Base-by-base conservation (phyloP, 2,329 filamentous ascomycete genomes). In the Fusarium multiceps region DNA sequence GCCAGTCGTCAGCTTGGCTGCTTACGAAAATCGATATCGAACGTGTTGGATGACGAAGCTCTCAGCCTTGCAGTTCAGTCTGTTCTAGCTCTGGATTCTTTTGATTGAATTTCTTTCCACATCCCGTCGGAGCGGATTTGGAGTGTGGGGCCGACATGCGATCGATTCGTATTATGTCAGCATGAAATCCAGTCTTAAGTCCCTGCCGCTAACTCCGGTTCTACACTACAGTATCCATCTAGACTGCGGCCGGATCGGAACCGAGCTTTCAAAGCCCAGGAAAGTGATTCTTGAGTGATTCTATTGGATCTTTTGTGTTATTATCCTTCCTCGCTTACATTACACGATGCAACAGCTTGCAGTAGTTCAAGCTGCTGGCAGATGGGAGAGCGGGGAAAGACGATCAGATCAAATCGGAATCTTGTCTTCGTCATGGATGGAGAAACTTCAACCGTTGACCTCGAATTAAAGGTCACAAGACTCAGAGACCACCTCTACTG, bases 161-260 rank as follows among this genome's bases (percentile, higher is more conserved):
- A 43, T 50, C 27, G 6, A 12, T 11, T 28, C 25, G 16, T 13
- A 27, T 59, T 71, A 73, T 69, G 72, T 75, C 72, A 72, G 50
- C 34, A 21, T 45, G 45, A 56, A 47, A 28, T 2, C 37, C n/a
- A 23, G 18, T 42, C 57, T 75, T 73, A 74, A 75, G 63, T 75
- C 72, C 70, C 66, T 67, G 72, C 73, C 68, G 72, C 56, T 74
- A 74, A 74, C 68, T 75, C 73, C 73, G 73, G 49, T 59, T 42
- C 37, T 62, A 13, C 12, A 30, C 28, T 30, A 30, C 28, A 30
- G 28, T 30, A 30, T 55, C 42, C 30, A 18, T 53, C 28, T 23
- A 49, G 34, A 11, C 47, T 43, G 30, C 25, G 50, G 67, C 72
- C 72, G 72, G 72, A 53, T 47, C 72, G 72, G 72, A 63, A 54